phyloP scores from a whole-genome alignment of 768 basidiomycete genomes.

The Boletus coccyginus region DNA sequence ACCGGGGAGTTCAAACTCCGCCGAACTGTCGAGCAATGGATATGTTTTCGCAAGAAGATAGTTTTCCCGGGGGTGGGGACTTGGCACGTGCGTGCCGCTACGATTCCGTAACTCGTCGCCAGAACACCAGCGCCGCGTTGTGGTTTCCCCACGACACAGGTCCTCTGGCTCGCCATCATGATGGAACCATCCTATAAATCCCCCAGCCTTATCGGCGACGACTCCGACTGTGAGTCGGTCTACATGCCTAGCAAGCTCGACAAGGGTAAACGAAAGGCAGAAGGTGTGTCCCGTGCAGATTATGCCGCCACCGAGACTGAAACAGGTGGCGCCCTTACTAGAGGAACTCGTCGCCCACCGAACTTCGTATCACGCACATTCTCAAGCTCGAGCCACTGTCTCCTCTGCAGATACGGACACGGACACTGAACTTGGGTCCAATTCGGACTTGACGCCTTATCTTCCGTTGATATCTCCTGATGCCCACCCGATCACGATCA shows the following conservation, averaged over 20 bases:
- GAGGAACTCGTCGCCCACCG: not conserved
- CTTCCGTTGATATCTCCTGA: not conserved
- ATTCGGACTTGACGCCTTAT: conserved; percentile 4
- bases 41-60: no score
- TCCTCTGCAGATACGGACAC: conserved; percentile 5
- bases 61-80: no score
- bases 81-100: no score
- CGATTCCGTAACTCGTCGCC: no score
- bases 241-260: conserved; percentile 7
- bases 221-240: not conserved
- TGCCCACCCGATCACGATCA: not conserved
- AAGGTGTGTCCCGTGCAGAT: conserved; percentile 5
- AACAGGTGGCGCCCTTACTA: conserved; percentile 3
- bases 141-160: not conserved
- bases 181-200: conserved; percentile 13
- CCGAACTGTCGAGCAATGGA: no score
- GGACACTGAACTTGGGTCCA: not conserved
- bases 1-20: no score
- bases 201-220: conserved; percentile 6
- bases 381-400: not conserved
- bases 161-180: not conserved
- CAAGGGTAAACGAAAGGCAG: conserved; percentile 21
- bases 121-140: no score
- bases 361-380: not conserved
- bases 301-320: not conserved